These are phyloP conservation scores for Phialemonium atrogriseum DNA, from an alignment of 2,329 filamentous ascomycete genomes.

Conservation along the genomic window DNA sequence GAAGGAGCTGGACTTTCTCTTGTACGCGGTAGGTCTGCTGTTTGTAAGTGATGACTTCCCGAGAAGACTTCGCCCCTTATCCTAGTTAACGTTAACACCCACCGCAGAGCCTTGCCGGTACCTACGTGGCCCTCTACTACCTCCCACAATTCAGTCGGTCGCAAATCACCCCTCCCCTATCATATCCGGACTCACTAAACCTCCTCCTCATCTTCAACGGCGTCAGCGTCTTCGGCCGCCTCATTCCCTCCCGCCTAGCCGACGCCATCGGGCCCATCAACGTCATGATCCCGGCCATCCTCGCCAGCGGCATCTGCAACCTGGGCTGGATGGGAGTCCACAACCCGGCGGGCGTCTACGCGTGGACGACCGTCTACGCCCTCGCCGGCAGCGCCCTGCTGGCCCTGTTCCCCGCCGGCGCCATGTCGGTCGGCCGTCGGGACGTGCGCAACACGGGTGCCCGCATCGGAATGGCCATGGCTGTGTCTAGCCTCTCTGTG, in stretches of 20 bases:
- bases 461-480: constrained; percentile 26
- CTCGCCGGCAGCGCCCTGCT: constrained; percentile 42
- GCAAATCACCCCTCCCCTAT: constrained; percentile 16
- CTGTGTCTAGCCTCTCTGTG: constrained; percentile 19
- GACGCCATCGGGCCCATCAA: no score
- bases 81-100: no score
- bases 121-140: constrained; percentile 18
- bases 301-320: neutral
- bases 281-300: neutral
- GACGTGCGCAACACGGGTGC: constrained; percentile 22
- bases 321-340: neutral
- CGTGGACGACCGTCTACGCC: constrained; percentile 32
- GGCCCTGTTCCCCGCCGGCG: constrained; percentile 39
- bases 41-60: constrained; percentile 24
- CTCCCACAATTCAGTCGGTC: constrained; percentile 21
- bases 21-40: constrained; percentile 21
- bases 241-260: no score
- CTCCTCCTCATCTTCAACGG: constrained; percentile 27
- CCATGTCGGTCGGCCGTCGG: constrained; percentile 31
- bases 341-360: neutral
- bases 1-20: constrained; percentile 19
- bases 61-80: no score
- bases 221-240: constrained; percentile 22
- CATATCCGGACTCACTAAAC: no score
- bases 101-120: no score